These are phyloP conservation scores for Lipomyces kockii DNA, from an alignment of 805 yeast genomes.

Conservation along the genomic window DNA sequence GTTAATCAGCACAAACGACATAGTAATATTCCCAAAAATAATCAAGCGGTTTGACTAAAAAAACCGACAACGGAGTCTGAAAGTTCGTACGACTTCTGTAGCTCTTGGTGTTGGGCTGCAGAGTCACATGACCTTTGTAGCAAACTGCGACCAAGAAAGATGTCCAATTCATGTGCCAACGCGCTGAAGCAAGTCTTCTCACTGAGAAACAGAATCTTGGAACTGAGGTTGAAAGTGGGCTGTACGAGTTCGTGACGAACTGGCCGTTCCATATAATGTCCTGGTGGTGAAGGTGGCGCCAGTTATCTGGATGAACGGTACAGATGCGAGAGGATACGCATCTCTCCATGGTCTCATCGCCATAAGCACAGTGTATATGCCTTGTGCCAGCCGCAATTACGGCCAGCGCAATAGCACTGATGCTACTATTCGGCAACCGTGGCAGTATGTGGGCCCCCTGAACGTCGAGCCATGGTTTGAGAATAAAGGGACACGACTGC, in stretches of 20 bases:
- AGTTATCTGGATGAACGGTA: constrained; percentile 7
- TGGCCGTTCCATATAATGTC: neutral
- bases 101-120: constrained; percentile 15
- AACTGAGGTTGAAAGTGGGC: neutral
- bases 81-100: constrained; percentile 28
- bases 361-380: constrained; percentile 18
- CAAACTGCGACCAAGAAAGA: constrained; percentile 7
- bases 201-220: neutral
- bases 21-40: neutral
- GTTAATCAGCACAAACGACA: neutral
- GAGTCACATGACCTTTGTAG: constrained; percentile 24
- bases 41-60: neutral
- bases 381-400: constrained; percentile 14
- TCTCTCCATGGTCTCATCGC: constrained; percentile 30
- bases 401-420: too few species aligned
- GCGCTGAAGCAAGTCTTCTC: constrained; percentile 8
- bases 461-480: too few species aligned
- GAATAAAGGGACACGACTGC: too few species aligned
- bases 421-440: too few species aligned
- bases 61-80: constrained; percentile 16
- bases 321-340: constrained; percentile 24
- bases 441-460: too few species aligned
- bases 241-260: constrained; percentile 3
- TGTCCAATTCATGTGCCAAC: constrained; percentile 4
- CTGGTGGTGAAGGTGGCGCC: constrained; percentile 14